Conservation (phyloP, 176 grass and related monocot species). For the Rhynchospora breviuscula region DNA sequence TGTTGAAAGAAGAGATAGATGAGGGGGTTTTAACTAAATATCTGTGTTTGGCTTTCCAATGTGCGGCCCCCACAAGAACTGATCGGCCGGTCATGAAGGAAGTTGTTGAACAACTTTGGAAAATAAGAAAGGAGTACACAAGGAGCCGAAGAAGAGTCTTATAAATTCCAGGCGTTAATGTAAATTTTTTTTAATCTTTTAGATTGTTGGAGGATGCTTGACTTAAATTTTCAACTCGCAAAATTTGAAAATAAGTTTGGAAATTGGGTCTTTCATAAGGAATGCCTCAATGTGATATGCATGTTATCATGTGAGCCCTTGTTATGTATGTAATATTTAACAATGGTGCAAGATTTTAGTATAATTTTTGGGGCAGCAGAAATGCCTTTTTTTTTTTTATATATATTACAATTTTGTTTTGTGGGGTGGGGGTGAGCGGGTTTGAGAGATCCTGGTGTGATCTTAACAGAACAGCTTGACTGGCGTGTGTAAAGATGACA, state of each 20-base stretch:
- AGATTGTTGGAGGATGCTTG: background rate
- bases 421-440: no score
- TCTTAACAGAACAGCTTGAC: background rate
- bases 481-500: background rate
- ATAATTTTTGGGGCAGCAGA: background rate
- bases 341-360: background rate
- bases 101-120: conserved; percentile 57
- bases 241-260: background rate
- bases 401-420: background rate
- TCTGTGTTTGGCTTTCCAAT: conserved; percentile 47
- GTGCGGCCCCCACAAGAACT: conserved; percentile 31
- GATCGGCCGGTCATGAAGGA: conserved; percentile 57
- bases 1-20: conserved; percentile 38
- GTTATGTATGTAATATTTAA: background rate
- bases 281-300: background rate
- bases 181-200: conserved; percentile 4
- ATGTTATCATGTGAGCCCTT: background rate
- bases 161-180: conserved; percentile 8
- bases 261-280: background rate
- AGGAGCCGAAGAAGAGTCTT: conserved; percentile 18
- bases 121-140: conserved; percentile 44
- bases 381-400: background rate
- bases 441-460: background rate
- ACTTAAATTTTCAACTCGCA: background rate
- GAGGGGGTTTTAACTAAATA: conserved; percentile 36